Base-by-base conservation (phyloP, 805 yeast genomes). In the Candida arabinofermentans region DNA sequence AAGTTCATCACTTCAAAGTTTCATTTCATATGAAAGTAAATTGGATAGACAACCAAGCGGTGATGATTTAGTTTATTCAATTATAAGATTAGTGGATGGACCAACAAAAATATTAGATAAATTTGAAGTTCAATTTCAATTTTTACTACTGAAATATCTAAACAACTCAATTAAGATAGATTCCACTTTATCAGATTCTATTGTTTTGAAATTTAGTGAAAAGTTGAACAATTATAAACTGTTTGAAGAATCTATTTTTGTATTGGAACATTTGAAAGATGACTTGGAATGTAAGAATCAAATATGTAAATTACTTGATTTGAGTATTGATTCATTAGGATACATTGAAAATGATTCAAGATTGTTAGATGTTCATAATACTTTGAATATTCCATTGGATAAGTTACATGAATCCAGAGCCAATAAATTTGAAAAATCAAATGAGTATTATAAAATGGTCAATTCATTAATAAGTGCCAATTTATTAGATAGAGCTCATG, bases 401-500 rank as follows among this genome's bases (percentile, higher is more conserved):
- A 43, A 77, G 22, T 56, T 83, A 9, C 67, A 71, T 50, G 79
- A 78, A 46, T 77, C 89, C 0, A 66, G 79, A 27, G 90, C 96
- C 0, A 64, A 75, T 17, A 62, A 71, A 27, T 76, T 77, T 44
- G 71, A 73, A 37, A 65, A 69, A 32, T 44, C 54, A 8, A 78
- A 74, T 2, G 74, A 83, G 37, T 73, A 67, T 49, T 69, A 80
- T 64, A 66, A 72, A 13, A 88, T 87, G 50, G 79, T 81, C 1
- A 67, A 71, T 35, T 76, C 81, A 23, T 71, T 83, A 35, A 62
- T 87, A 1, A 70, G 68, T 10, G 96, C 96, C 0, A 69, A 66
- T 9, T 59, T 73, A 37, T 76, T 75, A 66, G 67, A 62, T 0
- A 79, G 76, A 30, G 96, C 96, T 0, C 93, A 86, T 53, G 57